Percentiles rank a stretch among this genome's conserved stretches.
These are phyloP conservation scores for Amanita subjunquillea DNA, from an alignment of 768 basidiomycete genomes.

Conservation along the genomic window DNA sequence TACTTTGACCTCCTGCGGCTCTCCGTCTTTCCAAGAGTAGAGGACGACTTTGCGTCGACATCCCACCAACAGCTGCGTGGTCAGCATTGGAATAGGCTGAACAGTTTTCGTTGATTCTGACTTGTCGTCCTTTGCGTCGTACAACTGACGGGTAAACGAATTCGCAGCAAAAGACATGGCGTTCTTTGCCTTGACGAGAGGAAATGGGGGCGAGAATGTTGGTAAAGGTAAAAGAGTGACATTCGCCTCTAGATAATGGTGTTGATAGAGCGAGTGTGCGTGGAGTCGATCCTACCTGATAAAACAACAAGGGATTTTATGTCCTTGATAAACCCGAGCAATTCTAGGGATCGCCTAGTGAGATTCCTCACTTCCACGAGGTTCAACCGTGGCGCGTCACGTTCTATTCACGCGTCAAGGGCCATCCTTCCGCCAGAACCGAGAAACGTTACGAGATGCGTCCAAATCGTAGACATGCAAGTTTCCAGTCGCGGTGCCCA, in stretches of 20 bases:
- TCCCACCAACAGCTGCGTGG: conserved; percentile 77
- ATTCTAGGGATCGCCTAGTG: conserved; percentile 69
- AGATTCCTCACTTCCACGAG: conserved; percentile 55
- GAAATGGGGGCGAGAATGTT: conserved; percentile 56
- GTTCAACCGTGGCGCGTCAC: conserved; percentile 23
- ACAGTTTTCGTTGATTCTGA: conserved; percentile 16
- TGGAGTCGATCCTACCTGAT: conserved; percentile 65
- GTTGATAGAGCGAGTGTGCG: conserved; percentile 66
- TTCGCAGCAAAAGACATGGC: conserved; percentile 79
- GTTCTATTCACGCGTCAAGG: conserved; percentile 13
- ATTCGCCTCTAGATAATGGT: conserved; percentile 54
- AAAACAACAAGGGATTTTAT: conserved; percentile 79
- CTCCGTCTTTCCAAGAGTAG: conserved; percentile 82
- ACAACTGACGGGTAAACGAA: conserved; percentile 42
- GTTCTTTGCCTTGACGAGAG: conserved; percentile 65
- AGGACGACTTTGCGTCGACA: conserved; percentile 79
- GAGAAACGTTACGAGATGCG: conserved; percentile 24
- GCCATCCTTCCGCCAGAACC: background rate
- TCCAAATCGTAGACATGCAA: conserved; percentile 41
- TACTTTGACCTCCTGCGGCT: conserved; percentile 64
- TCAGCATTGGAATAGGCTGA: conserved; percentile 47
- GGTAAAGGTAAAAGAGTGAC: conserved; percentile 74
- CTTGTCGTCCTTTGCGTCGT: background rate
- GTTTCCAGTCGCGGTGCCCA: conserved; percentile 50
- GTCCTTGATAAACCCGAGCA: conserved; percentile 77